phyloP scores from a whole-genome alignment of 2,329 filamentous ascomycete species.

The Monilinia laxa region DNA sequence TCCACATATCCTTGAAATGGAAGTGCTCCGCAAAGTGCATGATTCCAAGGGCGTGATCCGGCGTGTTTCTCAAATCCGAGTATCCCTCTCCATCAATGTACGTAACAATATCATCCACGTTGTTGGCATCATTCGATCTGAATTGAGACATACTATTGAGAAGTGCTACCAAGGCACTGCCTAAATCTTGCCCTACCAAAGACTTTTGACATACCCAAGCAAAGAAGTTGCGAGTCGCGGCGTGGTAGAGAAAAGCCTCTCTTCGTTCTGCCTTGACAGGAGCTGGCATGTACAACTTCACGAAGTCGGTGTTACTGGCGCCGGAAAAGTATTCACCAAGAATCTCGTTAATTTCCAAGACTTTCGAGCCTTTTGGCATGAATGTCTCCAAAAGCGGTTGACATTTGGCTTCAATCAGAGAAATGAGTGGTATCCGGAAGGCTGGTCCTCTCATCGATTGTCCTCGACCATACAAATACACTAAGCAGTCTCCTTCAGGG shows the following conservation, averaged over 20 bases:
- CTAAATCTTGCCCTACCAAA: slow-evolving; percentile 66
- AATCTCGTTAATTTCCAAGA: slow-evolving; percentile 20
- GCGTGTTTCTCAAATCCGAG: slow-evolving; percentile 61
- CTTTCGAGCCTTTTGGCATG: slow-evolving; percentile 38
- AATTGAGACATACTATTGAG: slow-evolving; percentile 64
- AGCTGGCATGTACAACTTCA: slow-evolving; percentile 69
- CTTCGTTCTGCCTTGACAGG: slow-evolving; percentile 54
- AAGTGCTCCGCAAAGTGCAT: slow-evolving; percentile 68
- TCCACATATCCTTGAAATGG: slow-evolving; percentile 63
- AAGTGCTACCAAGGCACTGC: slow-evolving; percentile 62
- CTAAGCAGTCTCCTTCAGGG: slow-evolving; percentile 64
- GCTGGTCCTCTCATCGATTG: slow-evolving; percentile 65
- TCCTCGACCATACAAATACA: slow-evolving; percentile 67
- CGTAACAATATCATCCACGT: slow-evolving; percentile 58
- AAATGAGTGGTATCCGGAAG: slow-evolving; percentile 62
- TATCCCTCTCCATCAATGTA: slow-evolving; percentile 73
- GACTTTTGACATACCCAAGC: slow-evolving; percentile 67
- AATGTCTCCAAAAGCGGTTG: slow-evolving; percentile 58
- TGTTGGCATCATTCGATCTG: slow-evolving; percentile 54
- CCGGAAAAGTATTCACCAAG: not conserved
- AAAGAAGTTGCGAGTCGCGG: slow-evolving; percentile 73
- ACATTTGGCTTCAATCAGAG: slow-evolving; percentile 58
- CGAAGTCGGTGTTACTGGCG: slow-evolving; percentile 26
- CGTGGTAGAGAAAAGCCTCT: slow-evolving; percentile 60
- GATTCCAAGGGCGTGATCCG: slow-evolving; percentile 66